Percentiles rank a stretch among this genome's conserved stretches.
phyloP scores from a whole-genome alignment of 176 grass and related monocot genomes.

The Oryza nivara region DNA sequence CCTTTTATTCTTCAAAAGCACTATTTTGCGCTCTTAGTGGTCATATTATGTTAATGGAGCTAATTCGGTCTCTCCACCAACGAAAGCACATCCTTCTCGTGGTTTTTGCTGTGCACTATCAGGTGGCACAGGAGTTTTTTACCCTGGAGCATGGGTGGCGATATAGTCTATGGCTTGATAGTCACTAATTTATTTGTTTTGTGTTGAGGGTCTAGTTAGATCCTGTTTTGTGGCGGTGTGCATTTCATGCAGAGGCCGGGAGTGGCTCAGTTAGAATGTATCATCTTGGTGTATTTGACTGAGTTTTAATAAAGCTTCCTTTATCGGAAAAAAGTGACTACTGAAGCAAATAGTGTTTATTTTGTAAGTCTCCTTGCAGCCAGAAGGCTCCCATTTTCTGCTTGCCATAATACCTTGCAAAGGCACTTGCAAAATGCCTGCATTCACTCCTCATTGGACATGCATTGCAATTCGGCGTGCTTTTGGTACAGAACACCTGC shows the following conservation, averaged over 20 bases:
- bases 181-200: too few species aligned
- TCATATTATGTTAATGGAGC: slow-evolving; percentile 16
- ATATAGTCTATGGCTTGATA: too few species aligned
- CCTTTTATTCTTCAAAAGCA: background rate
- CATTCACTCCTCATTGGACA: slow-evolving; percentile 96
- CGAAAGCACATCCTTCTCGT: background rate
- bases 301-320: too few species aligned
- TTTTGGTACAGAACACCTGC: slow-evolving; percentile 99
- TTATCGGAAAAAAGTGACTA: background rate
- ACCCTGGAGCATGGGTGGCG: too few species aligned
- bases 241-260: too few species aligned
- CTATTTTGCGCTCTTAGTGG: background rate
- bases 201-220: too few species aligned
- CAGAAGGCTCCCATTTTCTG: background rate
- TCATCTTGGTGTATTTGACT: too few species aligned
- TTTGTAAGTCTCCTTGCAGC: background rate
- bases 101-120: slow-evolving; percentile 1
- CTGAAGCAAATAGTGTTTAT: background rate
- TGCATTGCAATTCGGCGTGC: slow-evolving; percentile 92
- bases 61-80: slow-evolving; percentile 13
- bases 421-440: slow-evolving; percentile 98
- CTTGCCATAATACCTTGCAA: slow-evolving; percentile 64
- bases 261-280: too few species aligned
- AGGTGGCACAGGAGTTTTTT: too few species aligned
- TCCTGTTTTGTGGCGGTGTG: too few species aligned